Conservation (phyloP, 2,329 filamentous ascomycete genomes). For the Pseudohalonectria lignicola region DNA sequence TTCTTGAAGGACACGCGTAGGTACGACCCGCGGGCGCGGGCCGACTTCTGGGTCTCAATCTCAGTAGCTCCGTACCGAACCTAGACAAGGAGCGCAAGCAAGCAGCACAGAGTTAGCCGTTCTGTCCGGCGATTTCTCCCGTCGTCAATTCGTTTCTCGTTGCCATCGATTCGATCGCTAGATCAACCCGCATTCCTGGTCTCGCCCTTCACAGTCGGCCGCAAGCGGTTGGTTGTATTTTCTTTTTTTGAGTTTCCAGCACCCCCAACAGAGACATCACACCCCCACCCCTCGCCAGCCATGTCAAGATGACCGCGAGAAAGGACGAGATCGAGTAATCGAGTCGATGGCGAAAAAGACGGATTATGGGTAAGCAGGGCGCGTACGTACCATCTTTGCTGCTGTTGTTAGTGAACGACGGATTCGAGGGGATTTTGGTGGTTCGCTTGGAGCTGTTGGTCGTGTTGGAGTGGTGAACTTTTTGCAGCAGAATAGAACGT, state of each 20-base stretch:
- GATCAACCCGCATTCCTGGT: too few relatives aligned
- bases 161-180: too few relatives aligned
- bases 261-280: too few relatives aligned
- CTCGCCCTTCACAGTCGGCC: too few relatives aligned
- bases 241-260: too few relatives aligned
- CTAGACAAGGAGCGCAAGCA: conserved; percentile 34
- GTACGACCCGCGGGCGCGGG: conserved; percentile 96
- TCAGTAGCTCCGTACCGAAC: conserved; percentile 93
- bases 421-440: conserved; percentile 2
- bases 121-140: neutral
- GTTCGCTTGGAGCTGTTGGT: conserved; percentile 2
- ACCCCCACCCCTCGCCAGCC: too few relatives aligned
- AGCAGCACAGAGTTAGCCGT: conserved; percentile 8
- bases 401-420: conserved; percentile 2
- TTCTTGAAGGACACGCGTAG: conserved; percentile 99
- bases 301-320: neutral
- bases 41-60: conserved; percentile 83
- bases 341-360: too few relatives aligned
- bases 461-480: conserved; percentile 5
- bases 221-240: too few relatives aligned
- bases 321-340: neutral
- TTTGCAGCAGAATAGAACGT: conserved; percentile 3
- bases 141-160: neutral
- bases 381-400: conserved; percentile 5
- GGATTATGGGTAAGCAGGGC: neutral